Evolutionary conservation across 495 filamentous ascomycete genomes (phyloP), one percentile per base, ranked within the genome.

Genomic region (Beverwykella pulmonaria): DNA sequence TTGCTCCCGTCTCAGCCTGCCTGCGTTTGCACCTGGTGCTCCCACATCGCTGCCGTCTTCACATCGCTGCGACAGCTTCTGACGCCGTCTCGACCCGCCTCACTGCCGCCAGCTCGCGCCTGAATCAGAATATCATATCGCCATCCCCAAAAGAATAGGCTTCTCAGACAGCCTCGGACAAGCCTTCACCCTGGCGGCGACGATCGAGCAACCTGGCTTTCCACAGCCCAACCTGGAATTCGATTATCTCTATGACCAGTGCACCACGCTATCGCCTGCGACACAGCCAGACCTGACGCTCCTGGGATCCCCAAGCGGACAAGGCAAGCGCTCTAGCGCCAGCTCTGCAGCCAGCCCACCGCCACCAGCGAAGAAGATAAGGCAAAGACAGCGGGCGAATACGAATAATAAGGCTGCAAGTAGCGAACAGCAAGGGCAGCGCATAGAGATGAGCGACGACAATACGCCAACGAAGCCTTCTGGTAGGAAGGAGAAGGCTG

Each of bases 111-210:
- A 15, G 30, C 7, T 15, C 53, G 32, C n/a, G n/a, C n/a, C n/a
- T n/a, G n/a, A n/a, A n/a, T n/a, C n/a, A n/a, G n/a, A n/a, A 1
- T 44, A 9, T 9, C 30, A 36, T 41, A 7, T 20, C 29, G 8
- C 30, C 32, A 44, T 12, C 6, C 5, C 32, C 32, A 34, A 12
- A 34, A 5, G 5, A 12, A 5, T 6, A 34, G 3, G 6, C 39
- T n/a, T 44, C 39, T 44, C 39, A 44, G 17, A 57, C 19, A 57
- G 30, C 53, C 22, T 12, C 19, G 12, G 32, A n/a, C 34, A 44
- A 15, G n/a, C 30, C 53, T 44, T 56, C 61, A 72, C 26, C 62
- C 41, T 72, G 67, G 67, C 70, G 67, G 66, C 61, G 19, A 55
- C 67, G 30, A 46, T 63, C 20, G 56, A 69, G 39, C 65, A 72